Evolutionary conservation across 352 stramenopile species (phyloP).

Genomic region (Pythium dissotocum): DNA sequence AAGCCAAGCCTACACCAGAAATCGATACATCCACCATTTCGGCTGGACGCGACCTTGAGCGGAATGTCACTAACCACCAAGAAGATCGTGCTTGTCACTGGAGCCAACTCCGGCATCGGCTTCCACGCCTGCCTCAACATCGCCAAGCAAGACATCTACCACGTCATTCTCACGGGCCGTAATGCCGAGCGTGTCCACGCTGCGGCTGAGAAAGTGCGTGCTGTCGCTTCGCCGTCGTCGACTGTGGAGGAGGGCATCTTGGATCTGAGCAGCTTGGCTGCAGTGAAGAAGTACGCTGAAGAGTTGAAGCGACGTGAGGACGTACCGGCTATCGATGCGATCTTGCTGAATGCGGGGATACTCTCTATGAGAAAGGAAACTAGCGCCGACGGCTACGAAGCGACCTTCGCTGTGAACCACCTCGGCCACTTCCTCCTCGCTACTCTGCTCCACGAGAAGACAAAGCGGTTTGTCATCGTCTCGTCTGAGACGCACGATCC

Average conservation of each 20-base stretch:
- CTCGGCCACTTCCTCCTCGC: slow-evolving; percentile 48
- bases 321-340: slow-evolving; percentile 25
- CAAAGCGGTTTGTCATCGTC: slow-evolving; percentile 31
- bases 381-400: slow-evolving; percentile 41
- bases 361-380: slow-evolving; percentile 17
- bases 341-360: slow-evolving; percentile 47
- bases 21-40: too few relatives aligned
- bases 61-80: slow-evolving; percentile 6
- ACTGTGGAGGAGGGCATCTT: slow-evolving; percentile 31
- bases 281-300: slow-evolving; percentile 31
- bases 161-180: slow-evolving; percentile 38
- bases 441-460: slow-evolving; percentile 27
- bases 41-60: too few relatives aligned
- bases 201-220: slow-evolving; percentile 27
- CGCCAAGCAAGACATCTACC: slow-evolving; percentile 28
- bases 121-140: slow-evolving; percentile 34
- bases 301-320: slow-evolving; percentile 25
- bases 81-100: slow-evolving; percentile 38
- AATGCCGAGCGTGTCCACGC: slow-evolving; percentile 29
- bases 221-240: slow-evolving; percentile 11
- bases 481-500: slow-evolving; percentile 34
- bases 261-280: slow-evolving; percentile 36
- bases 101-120: slow-evolving; percentile 37
- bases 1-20: too few relatives aligned
- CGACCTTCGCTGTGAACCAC: slow-evolving; percentile 45